phyloP scores from a whole-genome alignment of 495 filamentous ascomycete genomes.

The Schizothecium vesticola region DNA sequence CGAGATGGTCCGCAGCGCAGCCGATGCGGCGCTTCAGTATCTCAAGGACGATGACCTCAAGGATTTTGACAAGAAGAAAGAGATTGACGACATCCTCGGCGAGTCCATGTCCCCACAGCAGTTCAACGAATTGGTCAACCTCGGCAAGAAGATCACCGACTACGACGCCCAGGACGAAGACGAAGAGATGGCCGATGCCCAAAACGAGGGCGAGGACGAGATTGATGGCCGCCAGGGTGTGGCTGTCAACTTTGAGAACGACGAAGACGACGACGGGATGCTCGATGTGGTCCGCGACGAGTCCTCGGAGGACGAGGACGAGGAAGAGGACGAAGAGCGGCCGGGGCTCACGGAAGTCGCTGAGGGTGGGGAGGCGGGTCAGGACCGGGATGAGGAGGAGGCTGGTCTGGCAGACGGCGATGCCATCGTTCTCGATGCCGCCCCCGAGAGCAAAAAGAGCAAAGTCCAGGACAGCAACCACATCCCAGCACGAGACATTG shows the following conservation, averaged over 20 bases:
- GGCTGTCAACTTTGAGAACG: slow-evolving; percentile 92
- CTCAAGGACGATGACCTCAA: slow-evolving; percentile 95
- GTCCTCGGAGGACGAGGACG: slow-evolving; percentile 70
- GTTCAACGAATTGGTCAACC: slow-evolving; percentile 93
- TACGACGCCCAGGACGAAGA: slow-evolving; percentile 97
- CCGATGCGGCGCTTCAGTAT: slow-evolving; percentile 83
- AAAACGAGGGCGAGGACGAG: slow-evolving; percentile 68
- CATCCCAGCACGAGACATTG: slow-evolving; percentile 79
- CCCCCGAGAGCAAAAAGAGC: slow-evolving; percentile 33
- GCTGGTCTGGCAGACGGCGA: slow-evolving; percentile 50
- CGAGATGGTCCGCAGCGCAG: slow-evolving; percentile 88
- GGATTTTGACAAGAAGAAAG: slow-evolving; percentile 97
- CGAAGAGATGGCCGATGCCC: slow-evolving; percentile 72
- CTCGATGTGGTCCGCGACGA: slow-evolving; percentile 79
- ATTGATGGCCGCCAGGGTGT: slow-evolving; percentile 94
- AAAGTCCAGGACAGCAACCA: slow-evolving; percentile 52
- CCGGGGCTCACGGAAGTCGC: slow-evolving; percentile 52
- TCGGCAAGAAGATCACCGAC: slow-evolving; percentile 98
- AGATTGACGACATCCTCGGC: slow-evolving; percentile 88
- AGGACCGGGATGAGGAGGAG: slow-evolving; percentile 49
- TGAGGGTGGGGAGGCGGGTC: slow-evolving; percentile 48
- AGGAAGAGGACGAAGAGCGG: slow-evolving; percentile 62
- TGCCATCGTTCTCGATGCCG: slow-evolving; percentile 77
- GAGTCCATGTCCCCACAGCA: slow-evolving; percentile 77
- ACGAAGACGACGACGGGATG: slow-evolving; percentile 80